phyloP scores from a whole-genome alignment of 768 basidiomycete genomes.

The Pleurotus eryngii region DNA sequence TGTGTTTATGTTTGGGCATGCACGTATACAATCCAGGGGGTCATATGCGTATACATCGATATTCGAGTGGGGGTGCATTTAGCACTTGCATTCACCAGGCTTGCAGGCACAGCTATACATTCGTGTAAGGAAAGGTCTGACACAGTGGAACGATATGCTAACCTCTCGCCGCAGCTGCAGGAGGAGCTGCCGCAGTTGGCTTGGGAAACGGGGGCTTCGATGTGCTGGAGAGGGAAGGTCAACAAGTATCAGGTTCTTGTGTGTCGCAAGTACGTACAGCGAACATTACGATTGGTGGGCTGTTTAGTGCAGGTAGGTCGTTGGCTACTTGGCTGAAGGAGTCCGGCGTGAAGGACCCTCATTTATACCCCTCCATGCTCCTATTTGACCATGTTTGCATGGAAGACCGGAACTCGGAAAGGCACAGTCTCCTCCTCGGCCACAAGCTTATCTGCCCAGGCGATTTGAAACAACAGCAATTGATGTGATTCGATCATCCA shows the following conservation, averaged over 20 bases:
- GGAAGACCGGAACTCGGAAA: conserved; percentile 6
- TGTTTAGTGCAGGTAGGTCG: background rate
- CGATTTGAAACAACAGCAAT: background rate
- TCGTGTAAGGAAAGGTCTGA: background rate
- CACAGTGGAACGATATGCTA: conserved; percentile 9
- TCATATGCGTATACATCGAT: no score
- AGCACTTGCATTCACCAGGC: conserved; percentile 66
- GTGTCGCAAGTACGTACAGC: background rate
- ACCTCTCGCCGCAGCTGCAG: conserved; percentile 55
- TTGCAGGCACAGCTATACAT: conserved; percentile 57
- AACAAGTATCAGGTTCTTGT: background rate
- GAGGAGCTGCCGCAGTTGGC: conserved; percentile 39
- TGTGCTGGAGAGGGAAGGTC: conserved; percentile 21
- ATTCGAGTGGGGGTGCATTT: conserved; percentile 15
- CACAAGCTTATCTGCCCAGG: conserved; percentile 4
- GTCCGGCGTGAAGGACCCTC: no score
- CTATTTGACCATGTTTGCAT: conserved; percentile 6
- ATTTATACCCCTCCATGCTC: background rate
- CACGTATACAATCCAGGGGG: no score
- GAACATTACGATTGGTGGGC: background rate
- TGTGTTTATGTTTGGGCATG: no score
- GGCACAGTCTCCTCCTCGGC: background rate
- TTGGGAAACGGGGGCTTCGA: conserved; percentile 39
- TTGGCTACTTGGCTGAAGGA: background rate
- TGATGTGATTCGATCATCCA: conserved; percentile 7